These are phyloP conservation scores for Exserohilum rostratum DNA, from an alignment of 2,329 filamentous ascomycete genomes.

Conservation along the genomic window DNA sequence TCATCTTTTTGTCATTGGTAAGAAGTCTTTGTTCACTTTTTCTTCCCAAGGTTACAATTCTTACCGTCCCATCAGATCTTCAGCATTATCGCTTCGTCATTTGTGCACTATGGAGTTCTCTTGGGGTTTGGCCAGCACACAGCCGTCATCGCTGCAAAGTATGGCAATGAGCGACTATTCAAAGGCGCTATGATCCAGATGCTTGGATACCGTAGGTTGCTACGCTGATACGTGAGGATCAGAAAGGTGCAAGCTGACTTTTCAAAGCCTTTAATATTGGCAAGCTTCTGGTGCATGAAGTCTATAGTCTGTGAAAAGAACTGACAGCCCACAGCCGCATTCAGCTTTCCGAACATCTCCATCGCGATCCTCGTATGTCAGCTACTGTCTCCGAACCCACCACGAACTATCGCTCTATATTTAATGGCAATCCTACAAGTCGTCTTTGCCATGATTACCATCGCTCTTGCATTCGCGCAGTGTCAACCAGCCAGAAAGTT, in stretches of 20 bases:
- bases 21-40: no score
- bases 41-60: no score
- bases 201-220: conserved; percentile 11
- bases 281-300: neutral
- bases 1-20: conserved; percentile 16
- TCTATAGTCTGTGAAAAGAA: neutral
- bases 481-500: conserved; percentile 7
- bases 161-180: conserved; percentile 8
- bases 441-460: conserved; percentile 4
- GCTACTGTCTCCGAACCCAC: neutral
- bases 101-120: conserved; percentile 8
- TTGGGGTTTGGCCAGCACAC: conserved; percentile 14
- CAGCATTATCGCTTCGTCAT: conserved; percentile 11
- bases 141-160: neutral
- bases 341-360: neutral
- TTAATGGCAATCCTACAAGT: neutral
- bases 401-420: neutral
- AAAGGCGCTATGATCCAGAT: conserved; percentile 12
- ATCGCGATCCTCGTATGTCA: neutral
- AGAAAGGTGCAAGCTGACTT: neutral
- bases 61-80: neutral
- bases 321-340: neutral
- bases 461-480: conserved; percentile 14
- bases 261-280: neutral
- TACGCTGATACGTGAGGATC: no score